Conservation (phyloP, 768 basidiomycete species). For the Phylloporus sp. region DNA sequence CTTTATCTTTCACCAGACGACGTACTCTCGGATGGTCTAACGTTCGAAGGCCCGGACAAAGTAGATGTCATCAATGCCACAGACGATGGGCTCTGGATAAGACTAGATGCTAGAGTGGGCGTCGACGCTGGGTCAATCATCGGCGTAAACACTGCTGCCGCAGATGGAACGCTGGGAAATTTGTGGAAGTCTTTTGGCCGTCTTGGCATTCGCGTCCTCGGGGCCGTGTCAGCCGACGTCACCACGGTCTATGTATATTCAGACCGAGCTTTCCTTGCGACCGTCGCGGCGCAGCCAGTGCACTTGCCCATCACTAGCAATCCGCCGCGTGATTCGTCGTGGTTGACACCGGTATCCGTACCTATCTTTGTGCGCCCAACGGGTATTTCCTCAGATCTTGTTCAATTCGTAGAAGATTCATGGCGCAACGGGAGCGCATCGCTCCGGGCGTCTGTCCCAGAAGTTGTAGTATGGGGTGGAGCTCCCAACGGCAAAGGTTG, state of each 20-base stretch:
- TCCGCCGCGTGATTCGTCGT: slow-evolving; percentile 39
- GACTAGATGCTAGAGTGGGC: slow-evolving; percentile 53
- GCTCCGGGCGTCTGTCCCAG: slow-evolving; percentile 39
- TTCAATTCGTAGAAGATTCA: slow-evolving; percentile 49
- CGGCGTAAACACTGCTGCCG: slow-evolving; percentile 44
- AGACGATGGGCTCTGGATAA: slow-evolving; percentile 56
- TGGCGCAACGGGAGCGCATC: slow-evolving; percentile 52
- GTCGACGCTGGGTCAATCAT: slow-evolving; percentile 62
- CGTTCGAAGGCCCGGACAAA: slow-evolving; percentile 55
- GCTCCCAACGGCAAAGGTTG: slow-evolving; percentile 39
- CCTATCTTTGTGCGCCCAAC: slow-evolving; percentile 51
- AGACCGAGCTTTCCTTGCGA: slow-evolving; percentile 38
- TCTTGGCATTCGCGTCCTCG: slow-evolving; percentile 56
- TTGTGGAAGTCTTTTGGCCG: slow-evolving; percentile 66
- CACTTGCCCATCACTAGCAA: slow-evolving; percentile 47
- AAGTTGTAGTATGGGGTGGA: slow-evolving; percentile 51
- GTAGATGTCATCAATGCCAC: slow-evolving; percentile 62
- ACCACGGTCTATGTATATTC: slow-evolving; percentile 48
- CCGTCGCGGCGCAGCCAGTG: slow-evolving; percentile 44
- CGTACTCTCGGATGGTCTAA: slow-evolving; percentile 49
- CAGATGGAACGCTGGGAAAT: slow-evolving; percentile 40
- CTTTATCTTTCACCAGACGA: slow-evolving; percentile 52
- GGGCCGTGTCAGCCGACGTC: slow-evolving; percentile 52
- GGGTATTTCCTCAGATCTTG: slow-evolving; percentile 42
- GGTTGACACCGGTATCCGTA: slow-evolving; percentile 53